Base-by-base conservation (phyloP, 768 basidiomycete species). In the Pisolithus albus region DNA sequence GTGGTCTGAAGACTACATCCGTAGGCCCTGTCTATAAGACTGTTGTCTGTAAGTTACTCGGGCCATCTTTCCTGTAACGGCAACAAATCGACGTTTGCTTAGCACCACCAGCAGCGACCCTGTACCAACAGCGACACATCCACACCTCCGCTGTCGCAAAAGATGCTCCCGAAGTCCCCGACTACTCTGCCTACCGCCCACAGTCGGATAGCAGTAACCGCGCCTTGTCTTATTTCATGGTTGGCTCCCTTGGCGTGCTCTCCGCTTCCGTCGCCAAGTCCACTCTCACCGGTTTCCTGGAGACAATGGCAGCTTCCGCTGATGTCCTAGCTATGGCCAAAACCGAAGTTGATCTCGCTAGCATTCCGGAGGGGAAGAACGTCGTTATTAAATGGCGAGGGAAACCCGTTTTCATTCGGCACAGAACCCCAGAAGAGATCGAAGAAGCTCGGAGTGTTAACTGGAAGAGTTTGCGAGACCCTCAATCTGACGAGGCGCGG, bases 321-420 rank as follows among this genome's bases (percentile, higher is more conserved):
- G 96, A 99, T 66, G 95, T 99, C 49, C 84, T 98, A 61, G 96
- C 96, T 46, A 79, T 98, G 58, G 96, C 96, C 55, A 98, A 97
- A 76, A 91, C 97, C 55, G 96, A 99, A 73, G 83, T 99, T 53
- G 92, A 95, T 37, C 82, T 99, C 54, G 72, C 74, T 50, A 75
- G 72, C 54, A 98, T 99, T 64, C 96, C 96, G 36, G 92, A 97
- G 79, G 93, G 93, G 70, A 94, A 93, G 81, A 94, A 95, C 67
- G 88, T 87, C 60, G 84, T 95, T 71, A 89, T 94, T 75, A 93
- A 97, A 77, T 99, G 96, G 96, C 89, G 96, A 64, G 96, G 96
- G 70, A 99, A 99, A 79, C 96, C 96, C 58, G 96, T 99, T 50
- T 98, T 98, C 78, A 92, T 99, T 69, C 83, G 96, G 59, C 96